Evolutionary conservation across 495 filamentous ascomycete species (phyloP), one percentile per base, ranked within the genome.

Genomic region (Bathelium albidoporum): DNA sequence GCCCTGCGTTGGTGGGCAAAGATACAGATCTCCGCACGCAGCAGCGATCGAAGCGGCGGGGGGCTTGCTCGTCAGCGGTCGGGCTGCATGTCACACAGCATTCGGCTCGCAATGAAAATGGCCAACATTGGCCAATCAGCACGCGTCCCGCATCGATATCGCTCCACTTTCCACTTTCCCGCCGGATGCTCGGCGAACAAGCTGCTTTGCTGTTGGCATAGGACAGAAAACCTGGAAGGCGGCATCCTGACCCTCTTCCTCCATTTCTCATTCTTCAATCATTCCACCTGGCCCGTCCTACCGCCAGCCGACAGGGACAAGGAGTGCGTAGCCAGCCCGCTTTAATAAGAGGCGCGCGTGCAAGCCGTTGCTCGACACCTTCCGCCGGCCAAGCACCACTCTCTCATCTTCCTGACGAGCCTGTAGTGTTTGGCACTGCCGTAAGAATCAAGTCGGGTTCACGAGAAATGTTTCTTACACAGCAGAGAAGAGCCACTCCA

Each of bases 381-480:
- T 10, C 18, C 49, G 26, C 49, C 20, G 4, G 4, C 20, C 18
- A 5, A 4, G 4, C n/a, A 7, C 28, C 12, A 24, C 36, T 36
- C 16, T 36, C 22, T 36, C 36, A 28, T 5, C 26, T 26, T 18
- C 22, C 9, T 26, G 32, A 60, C 31, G 4, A 36, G 58, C 58
- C 31, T 36, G 18, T 36, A 18, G 36, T 36, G 36, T 60, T 70
- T 69, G 66, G 68, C 63, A 60, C 45, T 66, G 64, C 67, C 70
- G 71, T 73, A 71, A 74, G 72, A 67, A 52, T 64, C 34, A 65
- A 62, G 60, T 52, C 63, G 65, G 55, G 44, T 41, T 68, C 24
- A 22, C 20, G 62, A 64, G 64, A 67, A 41, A 76, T 77, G 74
- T 65, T 69, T 73, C 75, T 77, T 71, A 77, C 75, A 61, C 73